These are phyloP conservation scores for Aspergillus texensis DNA, from an alignment of 2,329 filamentous ascomycete genomes.

Conservation along the genomic window DNA sequence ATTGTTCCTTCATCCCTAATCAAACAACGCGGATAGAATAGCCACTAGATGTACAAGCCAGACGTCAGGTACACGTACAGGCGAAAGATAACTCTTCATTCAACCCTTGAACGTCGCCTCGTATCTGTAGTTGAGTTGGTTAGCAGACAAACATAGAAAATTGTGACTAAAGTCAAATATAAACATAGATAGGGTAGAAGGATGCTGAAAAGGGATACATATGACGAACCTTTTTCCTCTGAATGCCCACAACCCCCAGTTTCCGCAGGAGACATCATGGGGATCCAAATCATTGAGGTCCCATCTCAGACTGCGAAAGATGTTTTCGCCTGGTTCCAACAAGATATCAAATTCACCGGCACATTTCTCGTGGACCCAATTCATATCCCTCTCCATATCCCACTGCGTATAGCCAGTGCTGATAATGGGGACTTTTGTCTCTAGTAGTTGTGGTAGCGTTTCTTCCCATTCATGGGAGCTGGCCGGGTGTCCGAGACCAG, in stretches of 20 bases:
- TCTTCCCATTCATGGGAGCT: conserved; percentile 92
- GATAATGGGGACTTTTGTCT: conserved; percentile 93
- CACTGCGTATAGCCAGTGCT: conserved; percentile 94
- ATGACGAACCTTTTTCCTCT: conserved; percentile 83
- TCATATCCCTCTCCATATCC: conserved; percentile 90
- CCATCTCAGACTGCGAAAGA: conserved; percentile 92
- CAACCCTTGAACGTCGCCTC: conserved; percentile 41
- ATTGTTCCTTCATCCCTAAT: not conserved
- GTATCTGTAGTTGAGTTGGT: conserved; percentile 31
- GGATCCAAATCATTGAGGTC: conserved; percentile 95
- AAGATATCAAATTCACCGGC: conserved; percentile 90
- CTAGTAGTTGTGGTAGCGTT: conserved; percentile 83
- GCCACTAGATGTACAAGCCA: not conserved
- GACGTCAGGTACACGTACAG: not conserved
- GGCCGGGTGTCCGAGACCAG: conserved; percentile 90
- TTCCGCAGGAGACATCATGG: conserved; percentile 90
- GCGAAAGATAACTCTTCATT: conserved; percentile 6
- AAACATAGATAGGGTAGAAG: not conserved
- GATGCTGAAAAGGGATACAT: not conserved
- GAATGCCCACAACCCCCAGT: conserved; percentile 97
- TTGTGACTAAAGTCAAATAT: not conserved
- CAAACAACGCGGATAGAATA: not conserved
- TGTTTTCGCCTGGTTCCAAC: conserved; percentile 89
- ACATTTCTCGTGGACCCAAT: conserved; percentile 84
- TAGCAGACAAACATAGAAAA: not conserved